Evolutionary conservation across 495 filamentous ascomycete genomes (phyloP).

Genomic region (Penicillium subrubescens): DNA sequence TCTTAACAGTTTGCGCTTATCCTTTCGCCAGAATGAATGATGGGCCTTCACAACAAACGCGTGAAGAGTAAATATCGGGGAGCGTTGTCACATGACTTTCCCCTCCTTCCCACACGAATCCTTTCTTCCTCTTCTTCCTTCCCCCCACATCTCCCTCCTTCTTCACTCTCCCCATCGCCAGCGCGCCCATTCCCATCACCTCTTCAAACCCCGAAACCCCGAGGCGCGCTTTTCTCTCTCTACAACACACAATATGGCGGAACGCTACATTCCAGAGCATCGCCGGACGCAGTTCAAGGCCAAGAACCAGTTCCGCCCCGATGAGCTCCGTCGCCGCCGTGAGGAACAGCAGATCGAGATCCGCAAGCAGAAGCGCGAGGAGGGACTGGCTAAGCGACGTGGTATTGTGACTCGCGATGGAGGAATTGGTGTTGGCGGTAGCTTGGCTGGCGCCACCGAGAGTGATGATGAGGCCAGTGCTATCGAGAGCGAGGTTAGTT

Average conservation of each 20-base stretch:
- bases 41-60: not conserved
- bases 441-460: constrained; percentile 83
- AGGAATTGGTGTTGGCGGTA: constrained; percentile 75
- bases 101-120: constrained; percentile 34
- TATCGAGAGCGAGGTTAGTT: constrained; percentile 93
- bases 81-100: constrained; percentile 28
- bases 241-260: constrained; percentile 74
- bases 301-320: constrained; percentile 95
- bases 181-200: constrained; percentile 37
- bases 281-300: constrained; percentile 99
- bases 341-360: constrained; percentile 99
- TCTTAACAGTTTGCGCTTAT: not conserved
- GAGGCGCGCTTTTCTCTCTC: constrained; percentile 40
- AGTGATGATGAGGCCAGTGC: constrained; percentile 96
- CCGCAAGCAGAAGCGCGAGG: constrained; percentile 94
- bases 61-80: constrained; percentile 16
- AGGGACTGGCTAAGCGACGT: constrained; percentile 96
- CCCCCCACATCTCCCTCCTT: constrained; percentile 27
- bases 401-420: constrained; percentile 82
- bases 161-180: constrained; percentile 26
- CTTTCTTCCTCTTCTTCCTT: constrained; percentile 36
- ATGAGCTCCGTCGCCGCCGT: constrained; percentile 96
- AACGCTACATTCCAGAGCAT: constrained; percentile 99
- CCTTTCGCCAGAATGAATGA: not conserved
- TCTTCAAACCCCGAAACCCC: constrained; percentile 21